Evolutionary conservation across 1,139 yeast genomes (phyloP), one percentile per base, ranked within the genome.

Genomic region (Scheffersomyces parashehatae): DNA sequence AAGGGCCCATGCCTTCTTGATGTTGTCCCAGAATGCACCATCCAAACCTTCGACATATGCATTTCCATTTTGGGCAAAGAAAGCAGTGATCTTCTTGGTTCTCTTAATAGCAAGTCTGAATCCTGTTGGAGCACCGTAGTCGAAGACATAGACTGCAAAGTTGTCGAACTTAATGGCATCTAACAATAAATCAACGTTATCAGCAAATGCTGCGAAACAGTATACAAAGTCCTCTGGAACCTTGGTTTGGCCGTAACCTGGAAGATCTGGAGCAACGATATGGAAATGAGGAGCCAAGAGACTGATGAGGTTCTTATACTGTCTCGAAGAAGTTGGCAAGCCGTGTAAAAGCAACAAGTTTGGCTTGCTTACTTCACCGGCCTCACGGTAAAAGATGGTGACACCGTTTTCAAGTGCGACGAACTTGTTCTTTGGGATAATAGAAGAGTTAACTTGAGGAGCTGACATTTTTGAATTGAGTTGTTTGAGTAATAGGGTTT

Each of bases 191-290:
- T 54, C 67, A 39, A 72, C 54, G 1, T 73, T 50, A 6, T 58
- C 55, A 2, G 74, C 58, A 34, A 73, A 41, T 31, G 54, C 59
- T 7, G 56, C 70, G 52, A 73, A 73, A 3, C 60, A 59, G 40
- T 54, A 60, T n/a, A 49, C 45, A 46, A 57, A 69, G 16, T 42
- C 48, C 4, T 46, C 47, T 2, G 70, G 63, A n/a, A 54, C 49
- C 38, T 57, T 57, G 3, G 78, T 72, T 37, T 54, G 60, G 1
- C 79, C 79, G 51, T 58, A 73, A 1, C 75, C 68, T 12, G 79
- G 79, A 31, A 73, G 53, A 52, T 73, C 78, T 2, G 79, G 78
- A 4, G 78, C 77, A 45, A 73, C 44, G 7, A 73, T 60, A 45
- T 66, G 75, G 49, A 59, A 72, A 29, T 61, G 49, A 6, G 65